phyloP scores from a whole-genome alignment of 208 protist species.

The Lotmaria passim region DNA sequence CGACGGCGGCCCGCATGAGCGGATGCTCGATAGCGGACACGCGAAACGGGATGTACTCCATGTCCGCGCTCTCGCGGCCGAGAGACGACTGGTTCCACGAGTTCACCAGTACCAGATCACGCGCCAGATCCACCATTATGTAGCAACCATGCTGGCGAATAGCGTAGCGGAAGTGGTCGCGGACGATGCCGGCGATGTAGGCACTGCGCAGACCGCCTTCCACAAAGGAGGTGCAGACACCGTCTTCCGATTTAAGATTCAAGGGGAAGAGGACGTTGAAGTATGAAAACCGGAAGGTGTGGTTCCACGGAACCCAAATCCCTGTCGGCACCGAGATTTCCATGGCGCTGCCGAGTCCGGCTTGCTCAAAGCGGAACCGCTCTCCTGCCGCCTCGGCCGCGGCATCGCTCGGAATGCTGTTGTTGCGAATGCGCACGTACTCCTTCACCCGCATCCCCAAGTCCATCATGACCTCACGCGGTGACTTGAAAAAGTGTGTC shows the following conservation, averaged over 20 bases:
- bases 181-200: constrained; percentile 12
- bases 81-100: constrained; percentile 46
- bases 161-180: constrained; percentile 33
- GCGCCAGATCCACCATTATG: constrained; percentile 38
- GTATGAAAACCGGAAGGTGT: neutral
- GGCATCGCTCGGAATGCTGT: neutral
- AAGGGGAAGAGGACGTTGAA: constrained; percentile 24
- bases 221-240: constrained; percentile 12
- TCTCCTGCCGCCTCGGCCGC: neutral
- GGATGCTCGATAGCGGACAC: constrained; percentile 14
- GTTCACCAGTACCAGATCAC: constrained; percentile 37
- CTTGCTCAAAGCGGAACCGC: neutral
- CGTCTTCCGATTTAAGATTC: neutral
- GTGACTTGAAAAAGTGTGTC: neutral
- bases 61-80: too few species aligned
- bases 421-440: neutral
- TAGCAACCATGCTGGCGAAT: constrained; percentile 44
- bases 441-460: neutral
- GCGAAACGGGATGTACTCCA: neutral
- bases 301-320: constrained; percentile 21
- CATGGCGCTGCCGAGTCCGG: neutral
- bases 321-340: neutral
- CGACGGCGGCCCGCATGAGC: constrained; percentile 18
- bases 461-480: neutral
- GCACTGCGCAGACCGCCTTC: constrained; percentile 21